A percentile compares a stretch with the other conserved stretches of the same genome.
These are phyloP conservation scores for Blastomyces parvus DNA, from an alignment of 2,329 filamentous ascomycete species.

Conservation along the genomic window DNA sequence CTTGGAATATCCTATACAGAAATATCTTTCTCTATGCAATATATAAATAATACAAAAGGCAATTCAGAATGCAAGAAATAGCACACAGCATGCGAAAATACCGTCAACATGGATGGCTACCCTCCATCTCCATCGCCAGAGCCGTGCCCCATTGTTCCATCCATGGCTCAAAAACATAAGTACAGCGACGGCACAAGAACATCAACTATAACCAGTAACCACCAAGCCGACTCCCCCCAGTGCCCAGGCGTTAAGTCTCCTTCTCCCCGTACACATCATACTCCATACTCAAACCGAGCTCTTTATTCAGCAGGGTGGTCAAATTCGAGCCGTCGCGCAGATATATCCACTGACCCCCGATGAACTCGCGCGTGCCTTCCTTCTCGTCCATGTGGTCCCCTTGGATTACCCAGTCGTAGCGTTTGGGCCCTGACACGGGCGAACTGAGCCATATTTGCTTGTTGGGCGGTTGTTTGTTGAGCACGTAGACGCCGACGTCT, in stretches of 20 bases:
- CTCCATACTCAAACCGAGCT: conserved; percentile 59
- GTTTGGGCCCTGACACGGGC: conserved; percentile 81
- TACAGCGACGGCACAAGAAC: neutral
- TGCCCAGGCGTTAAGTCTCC: conserved; percentile 15
- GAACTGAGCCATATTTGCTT: conserved; percentile 96
- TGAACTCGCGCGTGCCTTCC: conserved; percentile 51
- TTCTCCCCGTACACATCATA: conserved; percentile 29
- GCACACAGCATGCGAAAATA: neutral
- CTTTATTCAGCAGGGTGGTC: conserved; percentile 60
- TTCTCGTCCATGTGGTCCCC: conserved; percentile 67
- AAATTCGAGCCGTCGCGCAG: conserved; percentile 70
- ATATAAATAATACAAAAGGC: neutral
- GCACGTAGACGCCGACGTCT: conserved; percentile 68
- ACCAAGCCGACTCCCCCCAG: neutral
- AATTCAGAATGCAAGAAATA: neutral
- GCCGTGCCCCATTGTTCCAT: neutral
- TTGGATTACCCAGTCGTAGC: conserved; percentile 76
- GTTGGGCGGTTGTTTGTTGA: conserved; percentile 98
- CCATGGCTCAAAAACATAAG: neutral
- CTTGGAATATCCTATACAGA: neutral
- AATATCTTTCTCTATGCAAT: neutral
- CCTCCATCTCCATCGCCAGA: neutral
- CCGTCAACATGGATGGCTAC: neutral
- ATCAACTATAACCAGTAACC: neutral
- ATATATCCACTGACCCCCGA: conserved; percentile 72